Base-by-base conservation (phyloP, 805 yeast species). In the Saturnispora saitoi region DNA sequence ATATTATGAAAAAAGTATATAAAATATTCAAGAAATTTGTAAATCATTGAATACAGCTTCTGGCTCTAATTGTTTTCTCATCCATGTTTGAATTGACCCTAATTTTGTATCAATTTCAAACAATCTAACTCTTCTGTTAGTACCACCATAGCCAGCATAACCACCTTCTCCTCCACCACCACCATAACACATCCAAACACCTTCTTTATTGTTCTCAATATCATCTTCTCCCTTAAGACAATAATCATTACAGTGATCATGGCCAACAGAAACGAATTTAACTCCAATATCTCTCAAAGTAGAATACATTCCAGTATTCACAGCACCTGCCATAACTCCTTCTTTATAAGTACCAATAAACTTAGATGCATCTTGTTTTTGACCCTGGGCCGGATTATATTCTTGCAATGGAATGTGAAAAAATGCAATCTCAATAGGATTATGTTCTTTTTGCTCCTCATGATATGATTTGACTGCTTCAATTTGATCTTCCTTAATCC, bases 131-230 rank as follows among this genome's bases (percentile, higher is more conserved):
- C 97, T 73, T 57, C 99, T 77, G n/a, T 83, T 71, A 30, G 83
- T 86, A 2, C 90, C 91, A 1, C 89, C 91, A 58, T 89, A 88
- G 0, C 97, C 97, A 8, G 84, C 97, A 61, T 93, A 93, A 0
- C 96, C 98, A 36, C 98, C 99, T 66, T 87, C 95, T 14, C 98
- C 99, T 4, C 77, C 74, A 1, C 81, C 95, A 24, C 99, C 99
- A 3, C 96, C 99, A 61, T 88, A 89, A 60, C 99, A 93, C 31
- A 93, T 68, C 95, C 95, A 87, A 30, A 48, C 67, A 67, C 57
- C 71, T 54, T 85, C 84, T 15, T 53, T 37, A 8, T 31, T 20
- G 1, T 12, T 17, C 9, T 31, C 44, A 14, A n/a, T 15, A 11
- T 26, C 32, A 67, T 56, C 19, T 34, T 34, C 70, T 54, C 85